These are phyloP conservation scores for Lactarius psammicola DNA, from an alignment of 768 basidiomycete genomes.

Conservation along the genomic window DNA sequence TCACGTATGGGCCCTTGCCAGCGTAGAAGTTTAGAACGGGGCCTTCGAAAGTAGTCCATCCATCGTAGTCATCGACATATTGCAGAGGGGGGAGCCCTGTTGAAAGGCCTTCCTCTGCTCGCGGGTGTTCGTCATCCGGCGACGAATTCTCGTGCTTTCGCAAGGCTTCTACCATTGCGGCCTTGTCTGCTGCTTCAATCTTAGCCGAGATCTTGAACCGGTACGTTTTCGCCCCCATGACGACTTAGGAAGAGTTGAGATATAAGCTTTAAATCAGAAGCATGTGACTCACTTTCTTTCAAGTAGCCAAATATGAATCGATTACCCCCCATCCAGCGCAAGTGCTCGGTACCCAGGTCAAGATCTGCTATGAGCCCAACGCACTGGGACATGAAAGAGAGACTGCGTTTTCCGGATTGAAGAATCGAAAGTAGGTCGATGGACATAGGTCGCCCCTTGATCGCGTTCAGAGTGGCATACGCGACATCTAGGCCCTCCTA, in stretches of 20 bases:
- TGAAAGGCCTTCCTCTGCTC: constrained; percentile 5
- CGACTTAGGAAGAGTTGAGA: constrained; percentile 41
- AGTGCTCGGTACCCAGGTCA: constrained; percentile 78
- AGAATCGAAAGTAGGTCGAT: constrained; percentile 76
- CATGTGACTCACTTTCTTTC: constrained; percentile 54
- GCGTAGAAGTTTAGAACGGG: constrained; percentile 70
- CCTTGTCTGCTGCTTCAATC: constrained; percentile 66
- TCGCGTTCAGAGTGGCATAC: constrained; percentile 69
- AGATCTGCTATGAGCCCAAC: constrained; percentile 84
- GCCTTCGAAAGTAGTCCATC: constrained; percentile 71
- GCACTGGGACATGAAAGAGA: constrained; percentile 84
- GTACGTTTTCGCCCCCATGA: constrained; percentile 60
- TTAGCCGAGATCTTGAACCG: constrained; percentile 71
- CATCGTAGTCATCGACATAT: constrained; percentile 47
- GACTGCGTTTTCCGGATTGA: constrained; percentile 57
- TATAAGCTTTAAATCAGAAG: neutral
- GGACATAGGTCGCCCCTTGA: constrained; percentile 79
- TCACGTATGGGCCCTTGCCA: constrained; percentile 77
- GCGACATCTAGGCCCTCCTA: constrained; percentile 71
- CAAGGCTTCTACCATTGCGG: constrained; percentile 59
- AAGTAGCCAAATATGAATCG: constrained; percentile 76
- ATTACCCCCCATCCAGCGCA: constrained; percentile 84
- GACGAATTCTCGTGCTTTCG: constrained; percentile 36
- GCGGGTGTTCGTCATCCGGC: constrained; percentile 21
- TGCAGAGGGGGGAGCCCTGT: constrained; percentile 47